Evolutionary conservation across 352 stramenopile species (phyloP), one percentile per base, ranked within the genome.

Genomic region (Blastocystis hominis): DNA sequence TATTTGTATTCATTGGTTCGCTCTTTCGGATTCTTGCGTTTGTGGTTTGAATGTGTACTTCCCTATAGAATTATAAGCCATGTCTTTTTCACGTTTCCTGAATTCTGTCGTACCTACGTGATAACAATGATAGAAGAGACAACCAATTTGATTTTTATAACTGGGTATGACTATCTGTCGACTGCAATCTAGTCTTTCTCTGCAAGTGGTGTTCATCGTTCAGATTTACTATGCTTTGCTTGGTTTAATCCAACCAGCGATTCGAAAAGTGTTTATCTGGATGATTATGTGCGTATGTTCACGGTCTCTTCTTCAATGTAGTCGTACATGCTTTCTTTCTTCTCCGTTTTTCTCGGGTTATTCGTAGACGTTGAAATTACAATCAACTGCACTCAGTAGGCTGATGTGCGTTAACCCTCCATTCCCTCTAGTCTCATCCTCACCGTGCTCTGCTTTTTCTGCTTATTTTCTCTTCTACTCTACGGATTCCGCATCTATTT

Each of bases 131-230:
- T 78, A 38, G 68, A 78, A 13, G 68, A 78, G 42, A 61, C 46
- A 6, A 78, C 68, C 3, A 78, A 78, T 61, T 36, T 78, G 68
- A 56, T 78, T 56, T 78, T 78, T 78, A 55, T 78, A 15, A 78
- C 68, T 17, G 68, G 68, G 68, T 78, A 56, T 2, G 9, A 38
- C 7, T n/a, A 36, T 61, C 2, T 5, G 15, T 3, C 38, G 15
- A 24, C 17, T 42, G 13, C 20, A 34, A 56, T 5, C 13, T 78
- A 78, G 68, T 61, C 42, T 78, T 47, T 78, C 68, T 42, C 53
- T 78, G 10, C 68, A 78, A 55, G 40, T 78, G 2, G 68, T 78
- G 1, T 78, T 78, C n/a, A 10, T 78, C 10, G 68, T 78, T 55
- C 68, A 78, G 40, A 78, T 78, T 13, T 78, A 78, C 42, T 78